Conservation (phyloP, 2,329 filamentous ascomycete species). For the Arthrobotrys pseudoclavata region DNA sequence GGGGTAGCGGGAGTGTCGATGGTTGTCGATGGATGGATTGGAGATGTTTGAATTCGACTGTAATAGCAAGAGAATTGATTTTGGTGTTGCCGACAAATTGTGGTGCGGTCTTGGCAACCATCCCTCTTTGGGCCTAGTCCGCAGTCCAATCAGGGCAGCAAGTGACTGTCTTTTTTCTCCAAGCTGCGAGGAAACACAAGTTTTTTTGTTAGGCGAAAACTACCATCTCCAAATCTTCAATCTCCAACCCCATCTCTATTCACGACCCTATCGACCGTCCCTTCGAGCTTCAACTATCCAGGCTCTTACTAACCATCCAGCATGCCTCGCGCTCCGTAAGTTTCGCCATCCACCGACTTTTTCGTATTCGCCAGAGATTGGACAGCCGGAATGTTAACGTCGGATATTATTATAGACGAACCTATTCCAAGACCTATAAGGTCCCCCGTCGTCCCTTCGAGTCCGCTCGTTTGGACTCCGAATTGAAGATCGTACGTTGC, state of each 20-base stretch:
- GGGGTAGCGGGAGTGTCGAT: slow-evolving; percentile 46
- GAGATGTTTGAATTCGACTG: slow-evolving; percentile 66
- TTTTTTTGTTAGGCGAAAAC: slow-evolving; percentile 24
- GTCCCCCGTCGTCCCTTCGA: slow-evolving; percentile 77
- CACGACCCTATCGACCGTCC: slow-evolving; percentile 24
- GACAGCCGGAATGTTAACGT: slow-evolving; percentile 25
- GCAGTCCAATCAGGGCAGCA: slow-evolving; percentile 42
- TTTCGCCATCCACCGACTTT: background rate
- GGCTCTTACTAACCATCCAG: slow-evolving; percentile 42
- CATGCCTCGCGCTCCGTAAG: slow-evolving; percentile 60
- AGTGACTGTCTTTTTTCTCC: slow-evolving; percentile 56
- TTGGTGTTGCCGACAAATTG: slow-evolving; percentile 43
- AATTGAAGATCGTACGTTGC: slow-evolving; percentile 85
- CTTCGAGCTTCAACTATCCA: slow-evolving; percentile 8
- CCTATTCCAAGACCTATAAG: slow-evolving; percentile 99
- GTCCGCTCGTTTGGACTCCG: slow-evolving; percentile 99
- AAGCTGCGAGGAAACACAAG: slow-evolving; percentile 5
- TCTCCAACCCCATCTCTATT: slow-evolving; percentile 19
- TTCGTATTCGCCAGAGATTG: background rate
- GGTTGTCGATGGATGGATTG: slow-evolving; percentile 68
- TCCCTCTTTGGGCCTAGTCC: slow-evolving; percentile 32
- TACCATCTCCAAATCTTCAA: slow-evolving; percentile 15
- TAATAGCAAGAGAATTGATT: slow-evolving; percentile 35
- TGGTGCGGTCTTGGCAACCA: slow-evolving; percentile 47
- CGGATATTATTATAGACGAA: slow-evolving; percentile 39